Evolutionary conservation across 2,329 filamentous ascomycete genomes (phyloP).

Genomic region (Calcarisporium arbuscula): DNA sequence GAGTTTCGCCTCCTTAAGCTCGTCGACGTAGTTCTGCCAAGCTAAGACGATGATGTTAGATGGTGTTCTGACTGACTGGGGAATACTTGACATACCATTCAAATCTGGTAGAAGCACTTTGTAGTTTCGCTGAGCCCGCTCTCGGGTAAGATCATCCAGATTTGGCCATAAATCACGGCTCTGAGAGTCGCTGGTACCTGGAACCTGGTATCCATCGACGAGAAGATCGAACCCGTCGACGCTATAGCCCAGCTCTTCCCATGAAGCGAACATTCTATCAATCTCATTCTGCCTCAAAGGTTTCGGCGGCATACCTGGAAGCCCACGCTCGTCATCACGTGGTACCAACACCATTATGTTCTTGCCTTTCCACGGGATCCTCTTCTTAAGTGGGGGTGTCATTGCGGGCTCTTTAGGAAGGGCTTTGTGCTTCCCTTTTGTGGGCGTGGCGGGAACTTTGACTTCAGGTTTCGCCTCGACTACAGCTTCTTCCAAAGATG

Average conservation of each 20-base stretch:
- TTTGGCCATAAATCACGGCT: conserved; percentile 65
- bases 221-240: conserved; percentile 62
- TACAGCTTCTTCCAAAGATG: conserved; percentile 19
- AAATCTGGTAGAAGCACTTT: conserved; percentile 65
- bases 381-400: conserved; percentile 60
- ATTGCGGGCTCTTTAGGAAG: conserved; percentile 32
- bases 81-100: conserved; percentile 53
- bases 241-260: conserved; percentile 65
- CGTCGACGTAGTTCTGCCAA: conserved; percentile 72
- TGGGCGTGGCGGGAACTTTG: conserved; percentile 27
- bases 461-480: conserved; percentile 17
- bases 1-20: conserved; percentile 84
- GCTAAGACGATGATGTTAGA: conserved; percentile 20
- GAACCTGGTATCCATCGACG: conserved; percentile 32
- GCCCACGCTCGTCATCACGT: conserved; percentile 58
- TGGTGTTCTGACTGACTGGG: no score
- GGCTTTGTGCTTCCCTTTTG: conserved; percentile 27
- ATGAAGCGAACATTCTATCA: conserved; percentile 55
- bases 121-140: conserved; percentile 47
- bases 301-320: conserved; percentile 43
- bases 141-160: conserved; percentile 48
- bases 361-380: conserved; percentile 69
- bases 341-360: conserved; percentile 66
- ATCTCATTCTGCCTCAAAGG: conserved; percentile 53
- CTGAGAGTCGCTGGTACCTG: conserved; percentile 45